Evolutionary conservation across 140 eudicot genomes (phyloP).

Genomic region (Ambrosia hybrid): DNA sequence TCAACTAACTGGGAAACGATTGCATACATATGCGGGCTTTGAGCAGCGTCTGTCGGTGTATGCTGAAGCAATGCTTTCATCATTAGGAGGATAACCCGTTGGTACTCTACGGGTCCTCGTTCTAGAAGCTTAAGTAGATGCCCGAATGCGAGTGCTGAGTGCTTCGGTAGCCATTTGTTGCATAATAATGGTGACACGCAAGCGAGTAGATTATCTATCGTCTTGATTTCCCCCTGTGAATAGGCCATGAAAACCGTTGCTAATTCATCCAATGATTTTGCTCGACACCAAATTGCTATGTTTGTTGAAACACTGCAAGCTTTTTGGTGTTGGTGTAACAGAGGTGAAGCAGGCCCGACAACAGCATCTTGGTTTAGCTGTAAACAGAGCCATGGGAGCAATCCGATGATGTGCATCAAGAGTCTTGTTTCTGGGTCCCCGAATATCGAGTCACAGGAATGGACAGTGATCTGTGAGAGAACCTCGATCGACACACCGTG

Average conservation of each 20-base stretch:
- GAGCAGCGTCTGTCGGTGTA: slow-evolving; percentile 91
- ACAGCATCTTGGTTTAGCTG: slow-evolving; percentile 74
- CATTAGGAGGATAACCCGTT: slow-evolving; percentile 79
- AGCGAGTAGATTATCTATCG: slow-evolving; percentile 71
- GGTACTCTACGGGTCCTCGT: slow-evolving; percentile 86
- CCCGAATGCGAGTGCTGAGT: slow-evolving; percentile 82
- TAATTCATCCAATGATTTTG: slow-evolving; percentile 70
- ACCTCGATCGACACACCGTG: slow-evolving; percentile 92
- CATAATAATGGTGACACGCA: slow-evolving; percentile 76
- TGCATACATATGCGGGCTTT: slow-evolving; percentile 95
- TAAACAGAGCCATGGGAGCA: slow-evolving; percentile 94
- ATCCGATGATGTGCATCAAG: slow-evolving; percentile 89
- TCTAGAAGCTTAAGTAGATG: slow-evolving; percentile 77
- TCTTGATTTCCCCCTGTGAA: slow-evolving; percentile 75
- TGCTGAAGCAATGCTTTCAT: slow-evolving; percentile 92
- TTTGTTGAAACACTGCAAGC: slow-evolving; percentile 81
- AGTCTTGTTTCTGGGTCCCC: slow-evolving; percentile 94
- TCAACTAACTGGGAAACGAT: slow-evolving; percentile 92
- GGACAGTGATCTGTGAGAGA: slow-evolving; percentile 81
- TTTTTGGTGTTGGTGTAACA: slow-evolving; percentile 62
- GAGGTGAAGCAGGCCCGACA: slow-evolving; percentile 58
- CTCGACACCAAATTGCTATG: slow-evolving; percentile 84
- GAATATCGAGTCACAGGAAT: slow-evolving; percentile 90
- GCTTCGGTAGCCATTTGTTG: slow-evolving; percentile 89
- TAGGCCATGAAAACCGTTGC: slow-evolving; percentile 79